Conservation (phyloP, 441 rosid species). For the Eutrema salsugineum region DNA sequence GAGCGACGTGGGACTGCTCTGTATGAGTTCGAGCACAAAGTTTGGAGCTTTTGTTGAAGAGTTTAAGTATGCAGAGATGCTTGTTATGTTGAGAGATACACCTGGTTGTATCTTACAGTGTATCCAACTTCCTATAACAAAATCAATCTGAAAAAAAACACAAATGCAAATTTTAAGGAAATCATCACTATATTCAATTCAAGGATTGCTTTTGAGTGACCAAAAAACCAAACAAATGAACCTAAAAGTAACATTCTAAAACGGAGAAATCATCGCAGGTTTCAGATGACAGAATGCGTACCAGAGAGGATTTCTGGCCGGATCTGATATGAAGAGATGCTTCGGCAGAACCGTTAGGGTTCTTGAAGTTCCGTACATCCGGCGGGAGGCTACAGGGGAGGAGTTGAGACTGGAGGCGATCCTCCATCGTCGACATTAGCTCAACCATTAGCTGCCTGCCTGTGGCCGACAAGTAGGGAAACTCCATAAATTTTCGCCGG, state of each 20-base stretch:
- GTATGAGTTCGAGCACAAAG: slow-evolving; percentile 72
- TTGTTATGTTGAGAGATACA: slow-evolving; percentile 66
- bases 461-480: slow-evolving; percentile 57
- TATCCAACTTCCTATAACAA: slow-evolving; percentile 82
- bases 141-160: slow-evolving; percentile 54
- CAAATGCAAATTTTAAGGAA: too few relatives aligned
- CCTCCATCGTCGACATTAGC: slow-evolving; percentile 59
- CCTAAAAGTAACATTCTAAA: too few relatives aligned
- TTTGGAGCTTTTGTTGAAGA: slow-evolving; percentile 77
- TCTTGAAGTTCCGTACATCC: slow-evolving; percentile 53
- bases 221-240: too few relatives aligned
- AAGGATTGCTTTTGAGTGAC: too few relatives aligned
- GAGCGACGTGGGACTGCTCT: slow-evolving; percentile 54
- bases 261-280: background rate
- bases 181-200: too few relatives aligned
- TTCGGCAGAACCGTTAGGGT: slow-evolving; percentile 49
- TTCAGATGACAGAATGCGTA: slow-evolving; percentile 13
- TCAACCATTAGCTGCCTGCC: slow-evolving; percentile 52
- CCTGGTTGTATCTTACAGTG: slow-evolving; percentile 73
- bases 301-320: slow-evolving; percentile 53
- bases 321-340: slow-evolving; percentile 62
- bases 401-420: slow-evolving; percentile 50
- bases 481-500: slow-evolving; percentile 49
- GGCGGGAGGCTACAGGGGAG: slow-evolving; percentile 59
- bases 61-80: slow-evolving; percentile 64